Evolutionary conservation across 345 rosid genomes (phyloP), one percentile per base, ranked within the genome.

Genomic region (Pistacia atlantica): DNA sequence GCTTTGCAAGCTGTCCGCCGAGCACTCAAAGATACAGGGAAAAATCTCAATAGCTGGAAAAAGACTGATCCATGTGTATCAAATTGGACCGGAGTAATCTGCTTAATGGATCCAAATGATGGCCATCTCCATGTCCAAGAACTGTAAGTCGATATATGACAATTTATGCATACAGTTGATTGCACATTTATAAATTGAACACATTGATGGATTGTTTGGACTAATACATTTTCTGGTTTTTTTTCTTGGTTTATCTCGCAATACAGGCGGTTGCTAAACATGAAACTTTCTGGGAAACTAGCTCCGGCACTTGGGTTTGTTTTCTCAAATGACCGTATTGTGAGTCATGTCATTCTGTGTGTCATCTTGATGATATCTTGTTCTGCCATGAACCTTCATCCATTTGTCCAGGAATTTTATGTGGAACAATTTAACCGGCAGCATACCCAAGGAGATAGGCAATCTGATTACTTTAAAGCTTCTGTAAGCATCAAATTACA

Each of bases 11-110:
- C 48, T 16, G 38, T 69, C 45, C 73, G 73, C 13, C 73, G 73
- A 9, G 54, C 28, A 33, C 61, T 69, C 48, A 31, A 54, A 16
- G 73, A 69, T 54, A 1, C 45, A 28, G 58, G 60, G 61, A 80
- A 73, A 48, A 89, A 87, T 77, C 83, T 95, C 84, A 87, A 76
- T 65, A 89, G 89, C 70, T 95, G 99, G 99, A 79, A 79, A 33
- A 80, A 80, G 16, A 95, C 96, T 49, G 98, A 95, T 70, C 99
- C 99, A 0, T 95, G 99, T 75, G 75, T 76, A 25, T 86, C 97
- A 16, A 93, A 90, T 33, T 95, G 99, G 99, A 95, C 97, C 16
- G 98, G 99, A 51, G 90, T 93, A 77, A 58, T 89, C 35, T 95
- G 99, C 78, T 86, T 35, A 77, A 89, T 25, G 76, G 84, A 89